These are phyloP conservation scores for Apiospora marii DNA, from an alignment of 2,329 filamentous ascomycete species.

Conservation along the genomic window DNA sequence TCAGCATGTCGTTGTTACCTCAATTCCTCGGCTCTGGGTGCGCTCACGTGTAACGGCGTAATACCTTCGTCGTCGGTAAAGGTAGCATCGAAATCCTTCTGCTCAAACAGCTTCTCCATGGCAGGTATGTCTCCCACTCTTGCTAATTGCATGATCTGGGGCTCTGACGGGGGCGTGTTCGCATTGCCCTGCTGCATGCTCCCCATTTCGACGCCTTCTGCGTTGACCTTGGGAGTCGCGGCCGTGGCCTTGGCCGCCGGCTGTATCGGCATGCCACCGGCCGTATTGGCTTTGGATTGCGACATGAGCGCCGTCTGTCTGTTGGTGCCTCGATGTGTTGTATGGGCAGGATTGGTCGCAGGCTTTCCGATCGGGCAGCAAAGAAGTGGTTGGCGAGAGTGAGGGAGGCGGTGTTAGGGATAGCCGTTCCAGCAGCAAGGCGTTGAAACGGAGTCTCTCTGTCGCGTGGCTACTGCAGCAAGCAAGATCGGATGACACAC, in stretches of 20 bases:
- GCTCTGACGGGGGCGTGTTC: constrained; percentile 55
- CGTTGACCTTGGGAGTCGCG: constrained; percentile 63
- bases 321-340: not conserved
- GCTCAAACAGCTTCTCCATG: constrained; percentile 90
- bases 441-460: not conserved
- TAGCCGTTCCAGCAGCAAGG: not conserved
- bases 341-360: not conserved
- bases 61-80: constrained; percentile 93
- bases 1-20: constrained; percentile 20
- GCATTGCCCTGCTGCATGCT: constrained; percentile 49
- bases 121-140: constrained; percentile 84
- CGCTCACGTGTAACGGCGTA: constrained; percentile 87
- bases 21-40: constrained; percentile 31
- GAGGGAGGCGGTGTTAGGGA: not conserved
- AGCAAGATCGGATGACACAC: constrained; percentile 17
- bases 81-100: constrained; percentile 80
- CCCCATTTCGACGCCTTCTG: constrained; percentile 63
- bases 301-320: constrained; percentile 46
- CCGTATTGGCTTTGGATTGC: constrained; percentile 41
- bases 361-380: not conserved
- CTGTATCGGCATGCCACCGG: constrained; percentile 56
- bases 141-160: constrained; percentile 96
- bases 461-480: not conserved
- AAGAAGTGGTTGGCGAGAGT: not conserved
- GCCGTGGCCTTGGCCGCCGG: constrained; percentile 62